Evolutionary conservation across 164 flowering plant species (phyloP).

Genomic region (Magnolia sinica): DNA sequence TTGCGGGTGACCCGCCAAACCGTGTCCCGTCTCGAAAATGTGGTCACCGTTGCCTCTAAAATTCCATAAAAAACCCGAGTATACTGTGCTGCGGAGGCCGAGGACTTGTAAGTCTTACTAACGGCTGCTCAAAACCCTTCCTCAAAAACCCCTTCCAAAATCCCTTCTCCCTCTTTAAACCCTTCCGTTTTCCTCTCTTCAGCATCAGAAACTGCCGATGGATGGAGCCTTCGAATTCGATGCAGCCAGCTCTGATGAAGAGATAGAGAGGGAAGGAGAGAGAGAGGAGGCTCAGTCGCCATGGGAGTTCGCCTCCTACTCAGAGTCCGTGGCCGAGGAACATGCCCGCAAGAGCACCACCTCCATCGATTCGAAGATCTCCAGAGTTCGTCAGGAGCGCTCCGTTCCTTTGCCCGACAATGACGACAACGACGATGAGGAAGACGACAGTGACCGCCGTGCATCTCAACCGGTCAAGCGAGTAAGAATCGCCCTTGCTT

Average conservation of each 20-base stretch:
- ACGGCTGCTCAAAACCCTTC: not conserved
- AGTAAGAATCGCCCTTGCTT: slow-evolving; percentile 27
- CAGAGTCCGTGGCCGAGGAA: slow-evolving; percentile 80
- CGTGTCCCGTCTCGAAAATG: too few relatives aligned
- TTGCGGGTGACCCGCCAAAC: too few relatives aligned
- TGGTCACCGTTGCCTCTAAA: too few relatives aligned
- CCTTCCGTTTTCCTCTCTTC: not conserved
- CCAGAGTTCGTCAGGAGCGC: slow-evolving; percentile 43
- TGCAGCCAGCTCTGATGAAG: slow-evolving; percentile 61
- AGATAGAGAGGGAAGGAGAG: slow-evolving; percentile 28
- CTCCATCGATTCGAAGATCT: slow-evolving; percentile 75
- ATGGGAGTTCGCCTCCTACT: slow-evolving; percentile 80
- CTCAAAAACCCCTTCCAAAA: not conserved
- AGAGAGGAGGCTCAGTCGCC: slow-evolving; percentile 54
- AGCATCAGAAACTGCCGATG: slow-evolving; percentile 18
- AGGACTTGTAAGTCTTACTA: too few relatives aligned
- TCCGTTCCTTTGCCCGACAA: slow-evolving; percentile 20
- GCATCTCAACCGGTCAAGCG: slow-evolving; percentile 48
- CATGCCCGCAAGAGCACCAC: slow-evolving; percentile 85
- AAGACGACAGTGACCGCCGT: slow-evolving; percentile 8
- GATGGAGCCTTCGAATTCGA: slow-evolving; percentile 52
- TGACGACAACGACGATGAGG: slow-evolving; percentile 18
- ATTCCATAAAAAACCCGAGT: too few relatives aligned
- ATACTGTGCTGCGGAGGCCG: too few relatives aligned
- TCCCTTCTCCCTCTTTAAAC: too few relatives aligned